phyloP scores from a whole-genome alignment of 805 yeast species.

The Cyberlindnera suaveolens region DNA sequence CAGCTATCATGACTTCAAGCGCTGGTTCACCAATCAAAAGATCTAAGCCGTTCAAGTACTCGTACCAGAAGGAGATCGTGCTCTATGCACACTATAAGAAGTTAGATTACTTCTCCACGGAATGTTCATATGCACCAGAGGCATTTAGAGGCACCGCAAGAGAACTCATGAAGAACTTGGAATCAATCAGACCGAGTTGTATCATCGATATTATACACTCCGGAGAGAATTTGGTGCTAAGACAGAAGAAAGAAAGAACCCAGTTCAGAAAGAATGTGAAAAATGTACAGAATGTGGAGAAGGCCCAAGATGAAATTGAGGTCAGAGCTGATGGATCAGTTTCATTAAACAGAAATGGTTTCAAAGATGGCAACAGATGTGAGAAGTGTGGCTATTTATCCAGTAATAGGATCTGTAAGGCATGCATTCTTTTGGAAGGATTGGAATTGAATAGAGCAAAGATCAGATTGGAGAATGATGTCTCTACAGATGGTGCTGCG shows the following conservation, averaged over 20 bases:
- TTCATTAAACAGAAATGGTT: conserved; percentile 31
- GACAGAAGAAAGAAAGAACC: conserved; percentile 44
- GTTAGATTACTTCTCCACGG: conserved; percentile 93
- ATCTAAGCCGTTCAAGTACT: conserved; percentile 91
- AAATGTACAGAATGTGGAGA: conserved; percentile 3
- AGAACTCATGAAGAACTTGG: conserved; percentile 82
- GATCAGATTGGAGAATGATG: conserved; percentile 46
- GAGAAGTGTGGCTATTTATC: conserved; percentile 89
- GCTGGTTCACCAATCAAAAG: conserved; percentile 86
- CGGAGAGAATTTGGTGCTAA: conserved; percentile 78
- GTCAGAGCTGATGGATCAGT: conserved; percentile 60
- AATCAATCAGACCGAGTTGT: conserved; percentile 85
- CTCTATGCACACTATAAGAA: conserved; percentile 94
- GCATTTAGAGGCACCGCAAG: conserved; percentile 98
- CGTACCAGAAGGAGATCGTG: conserved; percentile 96
- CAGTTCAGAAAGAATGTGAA: conserved; percentile 16
- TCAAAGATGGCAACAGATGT: conserved; percentile 68
- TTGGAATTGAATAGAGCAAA: conserved; percentile 72
- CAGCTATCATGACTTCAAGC: conserved; percentile 76
- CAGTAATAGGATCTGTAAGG: conserved; percentile 84
- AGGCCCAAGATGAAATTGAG: conserved; percentile 35
- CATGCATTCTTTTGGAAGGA: conserved; percentile 83
- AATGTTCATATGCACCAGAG: conserved; percentile 97
- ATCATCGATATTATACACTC: conserved; percentile 91
- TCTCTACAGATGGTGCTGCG: conserved; percentile 58